Evolutionary conservation across 192 early-diverging fungal genomes (phyloP), one percentile per base, ranked within the genome.

Genomic region (Coemansia sp.): DNA sequence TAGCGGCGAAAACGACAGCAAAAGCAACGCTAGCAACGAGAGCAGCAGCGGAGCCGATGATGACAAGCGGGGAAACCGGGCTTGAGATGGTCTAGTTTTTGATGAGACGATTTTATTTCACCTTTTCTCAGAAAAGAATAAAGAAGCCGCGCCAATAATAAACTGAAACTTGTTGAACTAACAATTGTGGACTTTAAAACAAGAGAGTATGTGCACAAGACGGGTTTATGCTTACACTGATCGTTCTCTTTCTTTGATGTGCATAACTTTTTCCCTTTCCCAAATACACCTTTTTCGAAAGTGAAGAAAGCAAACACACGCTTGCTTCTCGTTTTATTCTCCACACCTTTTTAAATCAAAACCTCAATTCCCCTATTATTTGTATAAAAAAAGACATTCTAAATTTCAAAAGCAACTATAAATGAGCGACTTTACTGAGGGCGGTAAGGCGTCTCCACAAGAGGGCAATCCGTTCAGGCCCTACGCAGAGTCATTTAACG

Each of bases 341-440:
- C 9, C 38, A 63, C 57, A 50, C 19, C 19, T 50, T 50, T 50
- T 18, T 50, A 18, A 50, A 50, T 18, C 48, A 50, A 12, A 0
- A 16, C 6, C 48, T 50, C 48, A 50, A 50, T 18, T 6, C 52
- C 50, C 13, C 15, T 19, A 49, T 48, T 50, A 7, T 16, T 18
- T 18, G 16, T 23, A 54, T 9, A 19, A 19, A 54, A 8, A 21
- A 10, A 54, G 21, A 21, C 21, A 26, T 26, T 26, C 4, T 32
- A 32, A 32, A 32, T 32, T 32, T 2, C 32, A 32, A 32, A 32
- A 32, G 32, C 32, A 32, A 26, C 52, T 19, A 26, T 37, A 19
- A 64, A 80, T 81, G 78, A 47, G 74, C 12, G 79, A 76, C 47
- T 81, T 70, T 58, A 43, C 61, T 9, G 61, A 54, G 39, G 61